Base-by-base conservation (phyloP, 2,329 filamentous ascomycete species). In the Fusarium sp. region DNA sequence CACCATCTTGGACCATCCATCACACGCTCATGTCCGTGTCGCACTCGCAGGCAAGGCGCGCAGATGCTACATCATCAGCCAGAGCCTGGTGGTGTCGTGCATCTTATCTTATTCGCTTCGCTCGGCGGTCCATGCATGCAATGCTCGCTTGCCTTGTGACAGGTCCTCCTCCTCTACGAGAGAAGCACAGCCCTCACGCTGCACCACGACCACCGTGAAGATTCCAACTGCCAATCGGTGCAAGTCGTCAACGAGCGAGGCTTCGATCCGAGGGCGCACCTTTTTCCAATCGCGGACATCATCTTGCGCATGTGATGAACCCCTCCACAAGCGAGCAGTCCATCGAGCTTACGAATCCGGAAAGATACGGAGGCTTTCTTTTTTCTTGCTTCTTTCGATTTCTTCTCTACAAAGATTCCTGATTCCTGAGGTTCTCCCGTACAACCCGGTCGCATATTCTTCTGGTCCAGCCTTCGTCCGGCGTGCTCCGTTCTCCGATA, bases 131-230 rank as follows among this genome's bases (percentile, higher is more conserved):
- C 72, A 69, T 71, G 74, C 76, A 78, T 72, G 72, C 63, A 57
- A 71, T 69, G 50, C 61, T 60, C 70, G 57, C 76, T 60, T 68
- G 57, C 76, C 73, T 76, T 71, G 76, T 78, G 76, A 78, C 71
- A 71, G 74, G 66, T 68, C 59, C 63, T 64, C 62, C 58, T 64
- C 43, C 41, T 52, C 62, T 67, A 48, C 62, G 43, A 37, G 32
- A 43, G 58, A 67, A 60, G 59, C 41, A 57, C 59, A 58, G 35
- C 61, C 72, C 72, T 67, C 66, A 72, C 74, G 45, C 58, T 64
- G 59, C 72, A 59, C 52, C 52, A 64, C 72, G 37, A 62, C 56
- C 65, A 72, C 72, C 72, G 72, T 74, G 68, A 74, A 74, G 52
- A 64, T 23, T 13, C 52, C 18, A 63, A 11, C 61, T 61, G 37